phyloP scores from a whole-genome alignment of 495 filamentous ascomycete genomes.

The Penicillium ucsense region DNA sequence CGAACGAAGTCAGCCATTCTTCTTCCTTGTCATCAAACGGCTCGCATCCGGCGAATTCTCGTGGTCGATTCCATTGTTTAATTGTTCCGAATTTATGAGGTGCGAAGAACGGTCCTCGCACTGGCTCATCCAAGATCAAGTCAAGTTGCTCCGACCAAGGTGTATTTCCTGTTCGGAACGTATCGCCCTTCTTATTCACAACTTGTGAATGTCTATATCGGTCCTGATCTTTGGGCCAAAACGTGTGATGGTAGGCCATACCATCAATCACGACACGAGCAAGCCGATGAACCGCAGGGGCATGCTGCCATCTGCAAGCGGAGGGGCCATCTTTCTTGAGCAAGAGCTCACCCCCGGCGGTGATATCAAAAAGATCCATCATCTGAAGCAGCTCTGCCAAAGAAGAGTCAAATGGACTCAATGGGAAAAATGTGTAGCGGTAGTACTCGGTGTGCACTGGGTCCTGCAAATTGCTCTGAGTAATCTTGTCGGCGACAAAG shows the following conservation, averaged over 20 bases:
- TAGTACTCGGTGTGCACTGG: conserved; percentile 1
- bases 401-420: conserved; percentile 10
- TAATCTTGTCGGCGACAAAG: not conserved
- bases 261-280: not conserved
- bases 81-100: not conserved
- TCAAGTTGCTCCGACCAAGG: conserved; percentile 2
- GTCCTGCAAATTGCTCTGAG: not conserved
- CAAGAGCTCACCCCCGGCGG: not conserved
- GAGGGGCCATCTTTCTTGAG: not conserved
- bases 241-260: not conserved
- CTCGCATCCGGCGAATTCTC: not conserved
- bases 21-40: conserved; percentile 4
- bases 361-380: conserved; percentile 4
- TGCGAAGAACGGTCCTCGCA: conserved; percentile 4
- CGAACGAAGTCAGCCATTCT: conserved; percentile 8
- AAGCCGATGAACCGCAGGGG: not conserved
- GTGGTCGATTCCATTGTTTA: not conserved
- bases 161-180: conserved; percentile 1
- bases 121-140: not conserved
- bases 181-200: not conserved
- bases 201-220: not conserved
- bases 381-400: conserved; percentile 4
- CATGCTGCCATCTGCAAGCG: not conserved
- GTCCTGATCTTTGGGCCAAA: not conserved
- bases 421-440: conserved; percentile 3